These are phyloP conservation scores for Arthrobotrys megalospora DNA, from an alignment of 2,329 filamentous ascomycete species.

Conservation along the genomic window DNA sequence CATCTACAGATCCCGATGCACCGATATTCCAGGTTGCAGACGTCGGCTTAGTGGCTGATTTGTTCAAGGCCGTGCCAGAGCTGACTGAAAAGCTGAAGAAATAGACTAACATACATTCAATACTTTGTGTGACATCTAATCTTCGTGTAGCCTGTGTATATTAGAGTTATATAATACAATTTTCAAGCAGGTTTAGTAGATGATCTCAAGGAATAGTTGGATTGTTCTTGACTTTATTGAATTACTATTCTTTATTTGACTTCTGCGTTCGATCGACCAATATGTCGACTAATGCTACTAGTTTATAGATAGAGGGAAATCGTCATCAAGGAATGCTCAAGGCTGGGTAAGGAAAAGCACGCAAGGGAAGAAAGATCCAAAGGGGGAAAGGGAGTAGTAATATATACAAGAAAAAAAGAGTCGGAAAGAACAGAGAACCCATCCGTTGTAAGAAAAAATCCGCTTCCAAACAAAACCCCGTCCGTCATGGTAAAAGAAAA, in stretches of 20 bases:
- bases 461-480: slow-evolving; percentile 48
- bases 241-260: slow-evolving; percentile 58
- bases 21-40: slow-evolving; percentile 99
- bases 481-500: slow-evolving; percentile 30
- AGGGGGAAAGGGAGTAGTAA: slow-evolving; percentile 31
- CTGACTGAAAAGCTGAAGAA: slow-evolving; percentile 93
- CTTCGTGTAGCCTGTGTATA: slow-evolving; percentile 44
- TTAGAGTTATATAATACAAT: slow-evolving; percentile 42
- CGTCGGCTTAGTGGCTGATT: slow-evolving; percentile 92
- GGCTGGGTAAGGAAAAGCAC: slow-evolving; percentile 8
- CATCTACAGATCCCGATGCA: slow-evolving; percentile 80
- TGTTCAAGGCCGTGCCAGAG: slow-evolving; percentile 86
- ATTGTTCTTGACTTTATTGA: slow-evolving; percentile 12
- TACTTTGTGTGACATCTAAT: slow-evolving; percentile 15
- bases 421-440: slow-evolving; percentile 12
- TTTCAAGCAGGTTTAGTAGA: background rate
- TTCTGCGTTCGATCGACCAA: slow-evolving; percentile 9
- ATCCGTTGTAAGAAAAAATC: slow-evolving; percentile 18
- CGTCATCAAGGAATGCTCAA: slow-evolving; percentile 45
- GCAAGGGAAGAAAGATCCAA: slow-evolving; percentile 17
- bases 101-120: slow-evolving; percentile 40
- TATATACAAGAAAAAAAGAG: slow-evolving; percentile 40
- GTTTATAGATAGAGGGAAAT: slow-evolving; percentile 41
- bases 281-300: slow-evolving; percentile 36
- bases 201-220: background rate